These are phyloP conservation scores for Echinosphaeria canescens DNA, from an alignment of 2,329 filamentous ascomycete genomes.

Conservation along the genomic window DNA sequence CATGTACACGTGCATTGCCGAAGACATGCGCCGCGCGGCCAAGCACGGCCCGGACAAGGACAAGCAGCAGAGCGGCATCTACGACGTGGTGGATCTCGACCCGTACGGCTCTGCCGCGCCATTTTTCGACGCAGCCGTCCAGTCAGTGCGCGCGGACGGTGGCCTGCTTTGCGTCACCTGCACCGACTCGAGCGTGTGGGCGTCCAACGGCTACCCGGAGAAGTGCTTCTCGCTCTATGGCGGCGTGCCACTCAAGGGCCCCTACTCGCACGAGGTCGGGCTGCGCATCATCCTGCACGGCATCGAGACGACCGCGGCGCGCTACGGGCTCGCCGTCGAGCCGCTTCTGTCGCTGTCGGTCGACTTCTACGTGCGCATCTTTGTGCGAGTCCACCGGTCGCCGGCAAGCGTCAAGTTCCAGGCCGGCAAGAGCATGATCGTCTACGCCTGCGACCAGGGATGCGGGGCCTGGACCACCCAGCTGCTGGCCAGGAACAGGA, in stretches of 20 bases:
- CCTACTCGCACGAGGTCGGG: conserved; percentile 74
- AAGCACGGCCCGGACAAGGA: conserved; percentile 4
- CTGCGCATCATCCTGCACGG: conserved; percentile 70
- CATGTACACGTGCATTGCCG: conserved; percentile 60
- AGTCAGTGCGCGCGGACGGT: conserved; percentile 64
- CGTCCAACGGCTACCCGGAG: conserved; percentile 82
- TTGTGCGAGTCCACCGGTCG: conserved; percentile 61
- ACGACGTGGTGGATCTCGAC: conserved; percentile 91
- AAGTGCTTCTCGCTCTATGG: conserved; percentile 92
- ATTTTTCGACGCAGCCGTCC: conserved; percentile 80
- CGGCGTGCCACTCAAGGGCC: conserved; percentile 66
- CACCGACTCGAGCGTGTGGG: conserved; percentile 89
- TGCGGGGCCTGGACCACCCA: conserved; percentile 88
- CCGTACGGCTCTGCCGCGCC: conserved; percentile 87
- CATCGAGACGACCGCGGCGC: conserved; percentile 58
- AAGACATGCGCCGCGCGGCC: conserved; percentile 21
- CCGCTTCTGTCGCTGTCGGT: conserved; percentile 84
- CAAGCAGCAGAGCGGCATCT: conserved; percentile 26
- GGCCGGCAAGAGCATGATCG: conserved; percentile 77
- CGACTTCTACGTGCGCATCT: conserved; percentile 84
- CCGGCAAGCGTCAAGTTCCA: conserved; percentile 78
- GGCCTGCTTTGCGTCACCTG: conserved; percentile 90
- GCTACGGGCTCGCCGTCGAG: conserved; percentile 75
- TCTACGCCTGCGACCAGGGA: conserved; percentile 77
- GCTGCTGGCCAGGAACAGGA: conserved; percentile 47